Percentiles rank a stretch among this genome's conserved stretches.
These are phyloP conservation scores for Nidularia sp. DNA, from an alignment of 768 basidiomycete genomes.

Conservation along the genomic window DNA sequence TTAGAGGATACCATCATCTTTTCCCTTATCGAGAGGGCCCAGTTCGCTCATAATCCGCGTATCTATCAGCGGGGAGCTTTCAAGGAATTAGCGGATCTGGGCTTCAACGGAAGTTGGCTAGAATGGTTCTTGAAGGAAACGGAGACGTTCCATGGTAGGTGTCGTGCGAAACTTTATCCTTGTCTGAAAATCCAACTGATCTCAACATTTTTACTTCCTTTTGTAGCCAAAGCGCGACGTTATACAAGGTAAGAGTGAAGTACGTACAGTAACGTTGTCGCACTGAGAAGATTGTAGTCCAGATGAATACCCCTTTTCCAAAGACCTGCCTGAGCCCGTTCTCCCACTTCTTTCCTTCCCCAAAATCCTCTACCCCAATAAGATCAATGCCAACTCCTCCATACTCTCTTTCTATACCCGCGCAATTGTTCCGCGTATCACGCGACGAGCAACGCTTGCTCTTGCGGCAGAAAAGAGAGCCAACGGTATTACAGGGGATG, in stretches of 20 bases:
- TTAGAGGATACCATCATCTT: slow-evolving; percentile 99
- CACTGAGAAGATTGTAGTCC: slow-evolving; percentile 50
- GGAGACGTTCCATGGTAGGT: slow-evolving; percentile 89
- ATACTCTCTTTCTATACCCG: slow-evolving; percentile 89
- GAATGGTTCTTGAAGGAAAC: slow-evolving; percentile 98
- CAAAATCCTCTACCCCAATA: slow-evolving; percentile 71
- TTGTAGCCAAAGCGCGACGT: slow-evolving; percentile 83
- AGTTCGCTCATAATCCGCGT: slow-evolving; percentile 89
- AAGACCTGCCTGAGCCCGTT: slow-evolving; percentile 76
- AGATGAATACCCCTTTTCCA: slow-evolving; percentile 96
- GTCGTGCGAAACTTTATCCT: slow-evolving; percentile 1
- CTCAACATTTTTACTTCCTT: not conserved
- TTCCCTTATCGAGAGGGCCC: slow-evolving; percentile 92
- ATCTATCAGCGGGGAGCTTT: slow-evolving; percentile 85
- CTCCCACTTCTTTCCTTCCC: slow-evolving; percentile 73
- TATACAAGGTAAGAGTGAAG: slow-evolving; percentile 73
- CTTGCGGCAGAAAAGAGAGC: slow-evolving; percentile 65
- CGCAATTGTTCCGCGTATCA: slow-evolving; percentile 86
- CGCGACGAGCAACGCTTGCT: slow-evolving; percentile 62
- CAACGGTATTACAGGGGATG: slow-evolving; percentile 60
- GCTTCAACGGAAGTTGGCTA: slow-evolving; percentile 87
- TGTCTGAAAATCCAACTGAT: not conserved
- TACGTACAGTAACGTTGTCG: not conserved
- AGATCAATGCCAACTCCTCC: slow-evolving; percentile 80
- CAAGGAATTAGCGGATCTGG: slow-evolving; percentile 66